Evolutionary conservation across 208 protist genomes (phyloP), one percentile per base, ranked within the genome.

Genomic region (Acanthamoeba castellanii): DNA sequence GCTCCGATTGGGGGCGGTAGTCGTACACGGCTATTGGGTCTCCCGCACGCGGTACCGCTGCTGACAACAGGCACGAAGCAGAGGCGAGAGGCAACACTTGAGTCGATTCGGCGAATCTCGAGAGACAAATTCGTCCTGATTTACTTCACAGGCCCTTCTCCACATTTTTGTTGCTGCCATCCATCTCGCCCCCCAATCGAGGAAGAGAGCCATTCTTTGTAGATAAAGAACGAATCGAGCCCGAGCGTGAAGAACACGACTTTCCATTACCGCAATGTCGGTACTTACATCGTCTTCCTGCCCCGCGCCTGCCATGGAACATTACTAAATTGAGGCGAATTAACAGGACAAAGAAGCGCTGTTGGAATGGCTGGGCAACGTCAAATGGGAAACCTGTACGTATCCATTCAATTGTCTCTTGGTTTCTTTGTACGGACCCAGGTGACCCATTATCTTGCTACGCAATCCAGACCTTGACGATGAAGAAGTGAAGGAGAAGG

Each of bases 381-480:
- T 93, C 32, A 50, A 93, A 74, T 93, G 88, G 88, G 88, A 93
- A 45, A 76, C 18, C 14, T 93, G 88, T 93, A 93, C 37, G 27
- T 57, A 9, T 45, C 27, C 72, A 25, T 16, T 30, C 72, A 22
- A n/a, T 30, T 37, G 7, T 13, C 18, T 42, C 14, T 42, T 82
- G 1, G 16, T 34, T 45, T 81, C 70, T 81, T 81, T 34, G 1
- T 47, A 4, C 1, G 14, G 11, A 1, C 37, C 37, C 37, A 42
- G 3, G 37, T 42, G 37, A 42, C 37, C 37, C n/a, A n/a, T n/a
- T n/a, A n/a, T n/a, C 55, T 61, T 61, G 37, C 1, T 42, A 42
- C 84, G 25, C n/a, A 9, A 9, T 30, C 55, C 55, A 93, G 88
- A 93, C 57, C 18, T 93, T 50, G 88, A 93, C 37, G 66, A 93